Evolutionary conservation across 306 rosid genomes (phyloP), one percentile per base, ranked within the genome.

Genomic region (Casuarina cunninghamiana): DNA sequence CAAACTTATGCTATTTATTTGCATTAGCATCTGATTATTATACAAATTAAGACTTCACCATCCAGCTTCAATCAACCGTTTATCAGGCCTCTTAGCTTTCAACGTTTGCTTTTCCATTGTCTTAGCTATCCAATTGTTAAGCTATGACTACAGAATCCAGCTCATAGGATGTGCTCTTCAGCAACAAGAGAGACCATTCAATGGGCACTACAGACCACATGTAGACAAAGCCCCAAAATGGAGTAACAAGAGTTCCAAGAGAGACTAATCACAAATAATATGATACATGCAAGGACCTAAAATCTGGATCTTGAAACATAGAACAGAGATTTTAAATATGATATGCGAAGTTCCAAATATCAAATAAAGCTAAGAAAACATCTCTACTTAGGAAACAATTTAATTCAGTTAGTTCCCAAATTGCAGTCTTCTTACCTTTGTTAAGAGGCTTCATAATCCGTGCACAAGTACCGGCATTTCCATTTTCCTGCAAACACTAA

Each of bases 401-500:
- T 67, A 43, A 67, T 42, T 67, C 49, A 67, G 46, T 42, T 3
- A 19, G 10, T 71, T 49, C 53, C 12, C 17, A 44, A 43, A 53
- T 44, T 60, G 49, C 61, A n/a, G 44, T 6, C 70, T 70, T 71
- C 68, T 51, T 77, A 94, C 94, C 94, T 83, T 80, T 77, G 78
- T 82, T 80, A 68, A 43, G 67, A 15, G 86, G 92, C 78, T 86
- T 84, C 46, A 87, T 37, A 73, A 94, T 66, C 65, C 76, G 83
- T 74, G 85, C 93, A 89, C 91, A 88, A 55, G 80, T 76, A 43
- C 17, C 53, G 57, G 54, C 73, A 50, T 75, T 61, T 81, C 75
- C 83, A 53, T 46, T 81, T 61, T 67, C 90, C 96, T 88, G 85
- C 76, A 81, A 82, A 68, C 80, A 77, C 80, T 73, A 53, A 68